Percentiles rank a stretch among this genome's conserved stretches.
Evolutionary conservation across 1,139 yeast genomes (phyloP).

Genomic region (Scheffersomyces cryptocercus): DNA sequence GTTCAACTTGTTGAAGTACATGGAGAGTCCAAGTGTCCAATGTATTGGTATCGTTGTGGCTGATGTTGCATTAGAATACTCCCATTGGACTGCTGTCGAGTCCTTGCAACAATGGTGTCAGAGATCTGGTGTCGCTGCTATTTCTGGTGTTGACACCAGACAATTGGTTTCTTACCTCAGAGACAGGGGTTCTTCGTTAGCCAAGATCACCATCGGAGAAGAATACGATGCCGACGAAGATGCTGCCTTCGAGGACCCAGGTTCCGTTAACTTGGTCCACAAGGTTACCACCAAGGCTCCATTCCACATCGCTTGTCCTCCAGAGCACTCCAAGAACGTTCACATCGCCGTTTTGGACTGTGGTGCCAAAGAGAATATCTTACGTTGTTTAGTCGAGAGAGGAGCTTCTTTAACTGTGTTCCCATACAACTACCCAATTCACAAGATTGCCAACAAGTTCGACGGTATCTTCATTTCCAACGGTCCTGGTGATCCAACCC

Average conservation of each 20-base stretch:
- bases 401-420: constrained; percentile 96
- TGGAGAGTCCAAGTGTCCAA: constrained; percentile 89
- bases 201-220: constrained; percentile 86
- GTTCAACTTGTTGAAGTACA: constrained; percentile 79
- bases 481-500: constrained; percentile 99
- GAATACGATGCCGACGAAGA: constrained; percentile 89
- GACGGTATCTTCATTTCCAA: constrained; percentile 95
- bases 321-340: constrained; percentile 53
- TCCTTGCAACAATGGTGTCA: constrained; percentile 94
- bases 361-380: constrained; percentile 96
- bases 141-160: constrained; percentile 96
- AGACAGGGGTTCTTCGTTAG: constrained; percentile 93
- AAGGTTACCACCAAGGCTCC: constrained; percentile 96
- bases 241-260: constrained; percentile 93
- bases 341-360: constrained; percentile 95
- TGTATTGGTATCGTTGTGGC: constrained; percentile 96
- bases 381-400: constrained; percentile 88
- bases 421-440: constrained; percentile 93
- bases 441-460: constrained; percentile 85
- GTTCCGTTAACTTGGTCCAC: constrained; percentile 84
- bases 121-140: constrained; percentile 95
- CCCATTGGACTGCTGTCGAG: constrained; percentile 99
- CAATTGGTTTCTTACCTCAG: constrained; percentile 88
- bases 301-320: constrained; percentile 77
- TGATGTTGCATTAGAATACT: constrained; percentile 90